Conservation (phyloP, 768 basidiomycete species). For the Boletus tylopilopsis region DNA sequence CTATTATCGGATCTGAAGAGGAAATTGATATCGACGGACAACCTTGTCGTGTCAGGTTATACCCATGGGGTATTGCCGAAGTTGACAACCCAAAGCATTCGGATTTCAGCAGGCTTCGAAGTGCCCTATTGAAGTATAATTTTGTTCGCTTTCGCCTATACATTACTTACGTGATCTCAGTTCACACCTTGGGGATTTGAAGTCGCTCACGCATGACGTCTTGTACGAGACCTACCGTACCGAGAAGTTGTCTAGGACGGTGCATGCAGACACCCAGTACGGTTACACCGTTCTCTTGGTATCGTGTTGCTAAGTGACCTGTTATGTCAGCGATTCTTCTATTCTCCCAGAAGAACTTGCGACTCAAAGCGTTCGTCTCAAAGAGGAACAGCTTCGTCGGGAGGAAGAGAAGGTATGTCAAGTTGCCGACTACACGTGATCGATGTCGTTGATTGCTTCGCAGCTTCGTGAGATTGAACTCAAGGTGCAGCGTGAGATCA, state of each 20-base stretch:
- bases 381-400: conserved; percentile 95
- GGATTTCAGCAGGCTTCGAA: conserved; percentile 93
- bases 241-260: conserved; percentile 91
- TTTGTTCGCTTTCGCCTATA: conserved; percentile 1
- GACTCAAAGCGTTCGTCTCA: conserved; percentile 93
- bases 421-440: background rate
- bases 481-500: conserved; percentile 96
- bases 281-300: conserved; percentile 11
- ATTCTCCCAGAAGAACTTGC: conserved; percentile 96
- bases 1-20: conserved; percentile 95
- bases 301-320: conserved; percentile 22
- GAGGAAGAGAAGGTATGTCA: conserved; percentile 89
- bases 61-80: conserved; percentile 98
- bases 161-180: conserved; percentile 37
- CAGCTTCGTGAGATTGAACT: conserved; percentile 96
- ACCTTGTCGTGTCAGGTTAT: conserved; percentile 87
- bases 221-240: conserved; percentile 97
- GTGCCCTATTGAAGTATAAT: conserved; percentile 82
- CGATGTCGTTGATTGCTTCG: conserved; percentile 12
- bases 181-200: conserved; percentile 93
- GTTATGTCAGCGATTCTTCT: conserved; percentile 64
- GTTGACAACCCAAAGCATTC: conserved; percentile 99
- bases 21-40: conserved; percentile 93
- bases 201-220: conserved; percentile 90
- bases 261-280: conserved; percentile 74